Evolutionary conservation across 2,329 filamentous ascomycete species (phyloP).

Genomic region (Conoideocrella luteorostrata): DNA sequence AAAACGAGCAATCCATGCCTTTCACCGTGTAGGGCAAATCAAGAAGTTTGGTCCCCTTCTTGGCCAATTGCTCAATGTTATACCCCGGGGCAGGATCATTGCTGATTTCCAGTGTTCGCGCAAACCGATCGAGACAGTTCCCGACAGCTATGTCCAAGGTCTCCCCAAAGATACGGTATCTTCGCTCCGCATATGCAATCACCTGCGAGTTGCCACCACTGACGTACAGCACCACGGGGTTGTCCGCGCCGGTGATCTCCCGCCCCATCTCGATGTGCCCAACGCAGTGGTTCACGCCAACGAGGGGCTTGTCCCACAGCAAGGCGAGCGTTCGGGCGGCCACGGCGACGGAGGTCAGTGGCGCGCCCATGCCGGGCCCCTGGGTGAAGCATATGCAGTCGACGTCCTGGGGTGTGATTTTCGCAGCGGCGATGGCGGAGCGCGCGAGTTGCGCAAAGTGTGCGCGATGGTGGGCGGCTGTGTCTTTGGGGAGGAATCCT

Average conservation of each 20-base stretch:
- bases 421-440: conserved; percentile 66
- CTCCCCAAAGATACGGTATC: conserved; percentile 97
- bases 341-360: conserved; percentile 78
- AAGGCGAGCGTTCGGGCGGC: conserved; percentile 75
- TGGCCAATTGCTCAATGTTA: conserved; percentile 92
- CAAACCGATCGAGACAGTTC: conserved; percentile 95
- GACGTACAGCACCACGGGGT: conserved; percentile 94
- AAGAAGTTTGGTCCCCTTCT: conserved; percentile 64
- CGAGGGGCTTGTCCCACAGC: conserved; percentile 81
- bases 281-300: conserved; percentile 96
- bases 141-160: conserved; percentile 96
- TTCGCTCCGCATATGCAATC: conserved; percentile 88
- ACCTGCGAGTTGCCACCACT: conserved; percentile 96
- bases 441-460: conserved; percentile 81
- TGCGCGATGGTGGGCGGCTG: conserved; percentile 80
- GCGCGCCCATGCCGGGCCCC: conserved; percentile 94
- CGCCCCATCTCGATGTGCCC: conserved; percentile 99
- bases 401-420: conserved; percentile 56
- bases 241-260: conserved; percentile 79
- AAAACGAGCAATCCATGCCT: conserved; percentile 97
- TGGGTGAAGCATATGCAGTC: conserved; percentile 94
- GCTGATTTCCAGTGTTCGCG: conserved; percentile 80
- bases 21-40: conserved; percentile 95
- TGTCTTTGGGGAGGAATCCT: conserved; percentile 95
- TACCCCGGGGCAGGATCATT: conserved; percentile 97